Base-by-base conservation (phyloP, 345 rosid species). In the Acer yangbiense region DNA sequence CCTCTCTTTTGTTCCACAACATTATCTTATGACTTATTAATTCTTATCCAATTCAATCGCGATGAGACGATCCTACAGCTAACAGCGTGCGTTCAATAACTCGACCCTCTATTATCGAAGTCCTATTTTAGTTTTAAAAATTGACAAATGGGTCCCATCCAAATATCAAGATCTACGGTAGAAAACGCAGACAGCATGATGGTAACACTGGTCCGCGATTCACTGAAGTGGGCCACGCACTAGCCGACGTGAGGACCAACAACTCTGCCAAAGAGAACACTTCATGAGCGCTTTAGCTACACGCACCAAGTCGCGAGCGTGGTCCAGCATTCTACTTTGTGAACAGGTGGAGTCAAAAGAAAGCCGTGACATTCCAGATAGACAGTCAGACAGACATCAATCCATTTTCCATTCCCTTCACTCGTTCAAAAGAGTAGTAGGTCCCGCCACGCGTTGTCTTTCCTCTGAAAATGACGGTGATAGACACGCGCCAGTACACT, bases 231-330 rank as follows among this genome's bases (percentile, higher is more conserved):
- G 70, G 63, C 50, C 71, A 29, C 35, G 29, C 77, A 18, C 61
- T 32, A 1, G 41, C 7, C 64, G 64, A 65, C 71, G 71, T 32
- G 71, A 35, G 12, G 48, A 18, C 77, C 77, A 65, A 75, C 52
- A 50, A n/a, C 50, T 61, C 23, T 43, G 58, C 65, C 10, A 23
- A 23, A 16, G 8, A 54, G 5, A 4, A 18, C 46, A 1, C 25
- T 29, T 9, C 43, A 4, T 14, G 16, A 52, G 12, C 41, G 11
- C 6, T 73, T 48, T 20, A 2, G 11, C 1, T 6, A 10, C 60
- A 46, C 69, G 69, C 69, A 29, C 77, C 2, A 0, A 0, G 7
- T 2, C 18, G 1, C 17, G 27, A 23, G 23, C 69, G 60, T 74
- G 50, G 65, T 72, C 27, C 29, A 32, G 46, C 21, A 18, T 1